A percentile compares a stretch with the other conserved stretches of the same genome.
phyloP scores from a whole-genome alignment of 441 rosid species.

The Biscutella laevigata region DNA sequence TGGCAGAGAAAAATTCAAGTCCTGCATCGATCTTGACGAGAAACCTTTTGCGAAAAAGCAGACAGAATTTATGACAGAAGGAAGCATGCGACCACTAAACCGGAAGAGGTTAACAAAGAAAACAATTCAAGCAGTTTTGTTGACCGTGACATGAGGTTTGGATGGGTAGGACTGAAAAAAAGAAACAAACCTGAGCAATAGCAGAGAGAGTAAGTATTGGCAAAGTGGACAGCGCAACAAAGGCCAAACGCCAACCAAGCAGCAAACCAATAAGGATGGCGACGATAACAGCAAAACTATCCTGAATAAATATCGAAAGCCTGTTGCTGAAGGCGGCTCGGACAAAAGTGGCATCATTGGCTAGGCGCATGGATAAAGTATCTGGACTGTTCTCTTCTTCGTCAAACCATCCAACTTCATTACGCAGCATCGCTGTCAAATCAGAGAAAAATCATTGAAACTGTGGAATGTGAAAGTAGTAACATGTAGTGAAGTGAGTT shows the following conservation, averaged over 20 bases:
- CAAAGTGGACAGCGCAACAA: conserved; percentile 79
- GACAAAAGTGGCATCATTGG: conserved; percentile 96
- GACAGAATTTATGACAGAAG: neutral
- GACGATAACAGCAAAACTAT: conserved; percentile 71
- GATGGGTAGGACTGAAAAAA: conserved; percentile 16
- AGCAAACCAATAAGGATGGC: conserved; percentile 77
- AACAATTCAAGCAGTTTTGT: neutral
- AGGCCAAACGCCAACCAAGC: conserved; percentile 85
- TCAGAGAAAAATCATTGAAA: neutral
- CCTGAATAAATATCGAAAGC: conserved; percentile 87
- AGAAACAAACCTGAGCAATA: conserved; percentile 78
- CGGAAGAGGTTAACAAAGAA: neutral
- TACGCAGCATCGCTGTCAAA: conserved; percentile 75
- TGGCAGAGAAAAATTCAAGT: neutral
- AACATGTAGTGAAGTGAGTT: neutral
- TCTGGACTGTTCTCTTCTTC: conserved; percentile 93
- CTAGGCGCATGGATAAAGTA: conserved; percentile 83
- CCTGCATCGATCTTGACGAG: neutral
- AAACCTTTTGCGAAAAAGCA: neutral
- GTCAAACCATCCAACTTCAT: conserved; percentile 99
- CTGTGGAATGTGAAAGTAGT: neutral
- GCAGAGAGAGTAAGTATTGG: conserved; percentile 84
- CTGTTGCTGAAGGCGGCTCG: conserved; percentile 92
- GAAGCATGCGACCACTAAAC: neutral
- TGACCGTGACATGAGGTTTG: conserved; percentile 3